Conservation (phyloP, 331 rosid species). For the Phaseolus coccineus region DNA sequence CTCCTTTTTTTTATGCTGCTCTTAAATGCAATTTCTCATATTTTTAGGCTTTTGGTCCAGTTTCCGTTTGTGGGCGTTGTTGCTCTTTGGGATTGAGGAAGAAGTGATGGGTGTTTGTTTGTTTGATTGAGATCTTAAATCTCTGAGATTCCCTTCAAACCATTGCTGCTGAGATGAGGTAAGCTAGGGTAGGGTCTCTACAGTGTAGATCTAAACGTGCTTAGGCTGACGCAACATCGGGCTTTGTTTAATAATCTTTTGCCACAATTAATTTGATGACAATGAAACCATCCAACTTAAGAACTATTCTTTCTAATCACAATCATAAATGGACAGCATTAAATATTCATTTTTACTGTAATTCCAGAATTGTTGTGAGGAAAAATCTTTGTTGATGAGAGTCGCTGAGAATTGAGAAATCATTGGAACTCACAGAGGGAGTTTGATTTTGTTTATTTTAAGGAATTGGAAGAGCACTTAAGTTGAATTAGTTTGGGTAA, state of each 20-base stretch:
- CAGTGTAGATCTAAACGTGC: slow-evolving; percentile 62
- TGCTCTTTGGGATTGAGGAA: slow-evolving; percentile 49
- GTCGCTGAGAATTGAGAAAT: neutral
- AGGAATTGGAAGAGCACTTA: too few species aligned
- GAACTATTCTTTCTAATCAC: neutral
- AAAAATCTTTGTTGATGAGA: too few species aligned
- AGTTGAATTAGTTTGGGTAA: too few species aligned
- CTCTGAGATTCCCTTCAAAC: slow-evolving; percentile 48
- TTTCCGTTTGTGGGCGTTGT: slow-evolving; percentile 37
- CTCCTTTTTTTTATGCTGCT: too few species aligned
- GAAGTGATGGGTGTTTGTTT: slow-evolving; percentile 42
- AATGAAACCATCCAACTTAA: slow-evolving; percentile 40
- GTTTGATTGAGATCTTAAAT: slow-evolving; percentile 50
- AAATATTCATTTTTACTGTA: neutral
- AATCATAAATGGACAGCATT: neutral
- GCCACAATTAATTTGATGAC: slow-evolving; percentile 13
- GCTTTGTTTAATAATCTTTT: slow-evolving; percentile 38
- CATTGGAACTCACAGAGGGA: neutral
- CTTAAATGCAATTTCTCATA: slow-evolving; percentile 1
- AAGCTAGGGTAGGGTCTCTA: slow-evolving; percentile 36
- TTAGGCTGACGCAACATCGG: slow-evolving; percentile 62
- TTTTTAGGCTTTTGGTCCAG: slow-evolving; percentile 9
- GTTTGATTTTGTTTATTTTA: too few species aligned
- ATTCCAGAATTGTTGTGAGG: neutral
- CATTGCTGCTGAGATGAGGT: slow-evolving; percentile 54